Evolutionary conservation across 1,284 basidiomycete genomes (phyloP), one percentile per base, ranked within the genome.

Genomic region (Trametes hirsuta): DNA sequence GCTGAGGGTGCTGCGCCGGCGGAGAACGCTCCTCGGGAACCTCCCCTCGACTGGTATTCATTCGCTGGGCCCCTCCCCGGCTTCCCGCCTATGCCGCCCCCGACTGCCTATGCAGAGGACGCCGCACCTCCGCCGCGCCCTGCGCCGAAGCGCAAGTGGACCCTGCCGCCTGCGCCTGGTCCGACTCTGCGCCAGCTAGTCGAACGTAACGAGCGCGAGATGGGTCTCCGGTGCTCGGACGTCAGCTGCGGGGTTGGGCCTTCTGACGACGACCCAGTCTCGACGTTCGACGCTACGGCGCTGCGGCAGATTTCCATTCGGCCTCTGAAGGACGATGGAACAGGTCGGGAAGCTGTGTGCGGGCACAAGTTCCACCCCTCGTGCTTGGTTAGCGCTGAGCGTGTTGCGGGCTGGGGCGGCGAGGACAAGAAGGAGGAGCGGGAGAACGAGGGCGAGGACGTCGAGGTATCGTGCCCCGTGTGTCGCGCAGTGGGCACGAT

Each of bases 361-460:
- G 64, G 71, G 41, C 90, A 92, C 71, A 74, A 69, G 42, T 91
- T 91, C 78, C 90, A 92, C 68, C 79, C 84, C 10, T 74, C 83
- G 50, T 92, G 90, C 71, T 69, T 92, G 39, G 88, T 92, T n/a
- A 87, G 82, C 63, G 83, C 89, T 14, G 87, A 87, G 72, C 81
- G 90, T 46, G 85, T 90, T 25, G 83, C 87, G 11, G 77, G 85
- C 15, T 82, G 79, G 72, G 86, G 84, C 34, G 79, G 76, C 8
- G 81, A 82, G 58, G 81, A 79, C 53, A 74, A 73, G 46, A 71
- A 76, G 37, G 63, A 60, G 15, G 64, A 61, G 39, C 59, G 42
- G 22, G 70, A 73, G 21, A 77, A 76, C 44, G 71, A 73, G 18
- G 66, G 73, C 21, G 74, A 74, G 10, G 67, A 75, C 40, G 77